phyloP scores from a whole-genome alignment of 2,329 filamentous ascomycete genomes.

The Metarhizium anisopliae region DNA sequence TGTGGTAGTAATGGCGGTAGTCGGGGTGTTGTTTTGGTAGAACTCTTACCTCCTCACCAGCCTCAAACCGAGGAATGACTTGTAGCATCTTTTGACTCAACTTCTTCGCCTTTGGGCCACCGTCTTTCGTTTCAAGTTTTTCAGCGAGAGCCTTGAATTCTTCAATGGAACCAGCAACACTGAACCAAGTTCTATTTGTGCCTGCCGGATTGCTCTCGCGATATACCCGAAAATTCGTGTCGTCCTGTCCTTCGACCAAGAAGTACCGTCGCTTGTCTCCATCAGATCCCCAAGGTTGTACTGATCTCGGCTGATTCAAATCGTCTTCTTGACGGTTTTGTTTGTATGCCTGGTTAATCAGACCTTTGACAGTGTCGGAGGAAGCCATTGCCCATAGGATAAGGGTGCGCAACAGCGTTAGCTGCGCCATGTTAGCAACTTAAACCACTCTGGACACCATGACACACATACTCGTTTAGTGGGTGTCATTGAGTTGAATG shows the following conservation, averaged over 20 bases:
- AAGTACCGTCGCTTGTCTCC: constrained; percentile 90
- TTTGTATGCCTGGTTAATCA: constrained; percentile 85
- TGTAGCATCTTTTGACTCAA: constrained; percentile 68
- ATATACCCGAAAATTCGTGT: constrained; percentile 90
- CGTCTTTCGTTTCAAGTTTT: constrained; percentile 68
- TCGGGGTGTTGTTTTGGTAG: neutral
- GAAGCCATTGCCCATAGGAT: constrained; percentile 84
- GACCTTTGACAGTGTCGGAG: constrained; percentile 70
- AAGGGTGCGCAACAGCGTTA: constrained; percentile 73
- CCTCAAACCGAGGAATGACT: constrained; percentile 84
- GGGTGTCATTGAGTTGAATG: constrained; percentile 75
- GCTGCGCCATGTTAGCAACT: constrained; percentile 37
- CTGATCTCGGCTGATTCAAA: constrained; percentile 75
- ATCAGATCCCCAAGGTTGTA: constrained; percentile 85
- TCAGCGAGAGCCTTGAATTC: constrained; percentile 69
- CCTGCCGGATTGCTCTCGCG: constrained; percentile 80
- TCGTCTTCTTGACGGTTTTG: constrained; percentile 72
- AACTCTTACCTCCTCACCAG: constrained; percentile 69
- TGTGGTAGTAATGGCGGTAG: no score
- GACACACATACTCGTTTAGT: constrained; percentile 60
- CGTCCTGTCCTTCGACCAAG: constrained; percentile 85
- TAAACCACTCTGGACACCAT: neutral
- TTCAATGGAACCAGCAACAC: constrained; percentile 81
- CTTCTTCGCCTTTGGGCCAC: constrained; percentile 69
- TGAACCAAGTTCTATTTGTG: constrained; percentile 79